These are phyloP conservation scores for Backusella mclennaniae DNA, from an alignment of 192 early-diverging fungal genomes.

Conservation along the genomic window DNA sequence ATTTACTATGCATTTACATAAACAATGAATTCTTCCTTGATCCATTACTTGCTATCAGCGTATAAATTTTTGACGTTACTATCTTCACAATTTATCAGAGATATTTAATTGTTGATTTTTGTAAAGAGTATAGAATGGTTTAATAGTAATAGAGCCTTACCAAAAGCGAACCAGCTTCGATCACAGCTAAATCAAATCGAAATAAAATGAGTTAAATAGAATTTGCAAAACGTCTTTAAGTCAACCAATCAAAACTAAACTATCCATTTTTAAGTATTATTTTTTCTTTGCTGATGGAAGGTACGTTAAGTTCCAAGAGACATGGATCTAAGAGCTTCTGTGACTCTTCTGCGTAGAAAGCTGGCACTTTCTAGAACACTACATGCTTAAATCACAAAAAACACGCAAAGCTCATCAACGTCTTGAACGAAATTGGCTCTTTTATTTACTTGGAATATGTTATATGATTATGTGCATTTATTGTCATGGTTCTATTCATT, in stretches of 20 bases:
- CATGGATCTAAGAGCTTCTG: no score
- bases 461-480: background rate
- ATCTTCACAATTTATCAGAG: background rate
- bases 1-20: background rate
- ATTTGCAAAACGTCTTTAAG: background rate
- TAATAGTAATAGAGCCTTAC: background rate
- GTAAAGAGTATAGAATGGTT: background rate
- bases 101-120: no score
- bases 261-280: background rate
- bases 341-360: no score
- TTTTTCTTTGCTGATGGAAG: background rate
- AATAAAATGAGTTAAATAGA: background rate
- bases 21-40: background rate
- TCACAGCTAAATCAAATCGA: background rate
- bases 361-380: no score
- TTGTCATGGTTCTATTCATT: background rate
- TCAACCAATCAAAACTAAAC: background rate
- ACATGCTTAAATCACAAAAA: no score
- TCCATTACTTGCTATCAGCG: background rate
- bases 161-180: background rate
- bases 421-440: no score
- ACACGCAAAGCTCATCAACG: no score
- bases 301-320: background rate
- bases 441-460: background rate
- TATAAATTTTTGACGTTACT: background rate